Evolutionary conservation across 1,284 basidiomycete genomes (phyloP).

Genomic region (Melampsora larici-populina): DNA sequence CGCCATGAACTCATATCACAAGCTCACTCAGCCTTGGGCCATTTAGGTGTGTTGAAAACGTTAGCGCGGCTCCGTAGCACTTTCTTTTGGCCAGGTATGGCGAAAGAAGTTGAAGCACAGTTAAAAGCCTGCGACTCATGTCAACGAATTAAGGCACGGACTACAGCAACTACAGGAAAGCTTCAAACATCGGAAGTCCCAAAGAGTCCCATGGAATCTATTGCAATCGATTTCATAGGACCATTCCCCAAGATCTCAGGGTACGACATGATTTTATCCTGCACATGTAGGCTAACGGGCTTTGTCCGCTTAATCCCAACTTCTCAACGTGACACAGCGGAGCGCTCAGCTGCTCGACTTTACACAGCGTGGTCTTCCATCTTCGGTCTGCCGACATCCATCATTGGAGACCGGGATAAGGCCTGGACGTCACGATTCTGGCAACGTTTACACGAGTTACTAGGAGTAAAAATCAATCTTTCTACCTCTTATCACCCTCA

Average conservation of each 20-base stretch:
- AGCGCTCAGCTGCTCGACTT: no score
- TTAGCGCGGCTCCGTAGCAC: no score
- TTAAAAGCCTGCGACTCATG: slow-evolving; percentile 36
- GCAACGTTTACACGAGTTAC: no score
- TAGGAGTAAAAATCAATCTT: no score
- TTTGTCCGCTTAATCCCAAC: not conserved
- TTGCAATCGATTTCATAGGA: slow-evolving; percentile 25
- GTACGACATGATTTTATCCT: not conserved
- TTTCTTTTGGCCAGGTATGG: no score
- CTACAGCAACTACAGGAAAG: slow-evolving; percentile 6
- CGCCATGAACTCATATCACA: no score
- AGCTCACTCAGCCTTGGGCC: no score
- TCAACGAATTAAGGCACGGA: slow-evolving; percentile 43
- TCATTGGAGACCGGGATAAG: no score
- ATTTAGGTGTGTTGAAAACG: no score
- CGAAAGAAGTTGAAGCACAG: not conserved
- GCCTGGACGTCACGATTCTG: no score
- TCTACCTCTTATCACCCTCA: slow-evolving; percentile 11
- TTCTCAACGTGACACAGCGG: not conserved
- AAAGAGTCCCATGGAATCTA: slow-evolving; percentile 11
- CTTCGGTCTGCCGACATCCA: no score
- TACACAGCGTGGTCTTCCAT: no score
- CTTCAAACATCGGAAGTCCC: slow-evolving; percentile 39
- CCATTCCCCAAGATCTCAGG: not conserved
- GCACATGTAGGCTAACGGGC: not conserved